Evolutionary conservation across 1,139 yeast species (phyloP), one percentile per base, ranked within the genome.

Genomic region (Geotrichum histeridarum): DNA sequence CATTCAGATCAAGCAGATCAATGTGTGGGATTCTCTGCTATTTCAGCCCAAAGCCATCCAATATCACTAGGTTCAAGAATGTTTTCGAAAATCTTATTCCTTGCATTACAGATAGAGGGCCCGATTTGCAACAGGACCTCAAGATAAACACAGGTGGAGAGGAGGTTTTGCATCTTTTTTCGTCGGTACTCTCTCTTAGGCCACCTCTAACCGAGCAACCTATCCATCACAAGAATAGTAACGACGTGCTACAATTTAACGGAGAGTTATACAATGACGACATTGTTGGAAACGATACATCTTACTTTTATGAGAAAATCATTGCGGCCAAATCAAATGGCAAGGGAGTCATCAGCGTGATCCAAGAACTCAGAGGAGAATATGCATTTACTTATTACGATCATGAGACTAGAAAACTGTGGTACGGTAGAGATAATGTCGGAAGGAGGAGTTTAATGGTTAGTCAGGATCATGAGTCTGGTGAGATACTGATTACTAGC

Each of bases 181-280:
- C 93, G 0, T 85, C 96, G 0, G 88, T 93, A 0, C 72, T 93
- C 27, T 84, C 95, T 0, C 71, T 93, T 42, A 74, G 98, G 55
- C 78, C 79, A 39, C 98, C 98, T 0, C 80, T 87, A 61, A 81
- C 86, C 0, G 62, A 70, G 27, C 98, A 93, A 68, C 96, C 98
- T 0, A 59, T 78, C 9, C 8, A 67, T 67, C 14, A 68, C 65
- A 57, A 52, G 6, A 27, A 43, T 8, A 39, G 43, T 50, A 70
- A 64, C 55, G 82, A 60, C 43, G 63, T 75, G 0, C 61, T 83
- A 14, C 96, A 87, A 64, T 93, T 85, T 70, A 93, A 93, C 67
- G 99, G 98, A 0, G 98, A 91, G 66, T 71, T 90, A 11, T 91
- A 91, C 67, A 83, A 84, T 61, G 64, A 68, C 0, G 83, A 78